Base-by-base conservation (phyloP, 2,329 filamentous ascomycete genomes). In the Aspergillus fijiensis region DNA sequence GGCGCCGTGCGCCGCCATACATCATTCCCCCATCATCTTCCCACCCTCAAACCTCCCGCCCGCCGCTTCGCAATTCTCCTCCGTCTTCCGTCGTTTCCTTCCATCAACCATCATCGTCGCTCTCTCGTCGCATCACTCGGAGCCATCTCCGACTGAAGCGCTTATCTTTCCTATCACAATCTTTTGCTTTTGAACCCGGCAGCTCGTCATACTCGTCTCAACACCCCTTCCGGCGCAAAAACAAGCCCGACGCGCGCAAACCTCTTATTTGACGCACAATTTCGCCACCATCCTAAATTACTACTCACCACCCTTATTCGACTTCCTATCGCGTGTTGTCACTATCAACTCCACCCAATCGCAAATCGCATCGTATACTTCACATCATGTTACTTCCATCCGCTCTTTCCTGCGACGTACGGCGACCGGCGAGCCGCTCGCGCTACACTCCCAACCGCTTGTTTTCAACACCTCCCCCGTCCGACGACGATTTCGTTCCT, bases 51-150 rank as follows among this genome's bases (percentile, higher is more conserved):
- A 2, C 7, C 35, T 16, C 39, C 21, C 39, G 39, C 39, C 39
- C 66, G 49, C 51, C 19, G 23, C 52, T 42, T 42, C 39, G 39
- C 39, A 42, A 42, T 16, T 42, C 39, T 42, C 39, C 39, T 42
- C 39, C 39, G 39, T 16, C 39, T 45, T 45, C 39, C 39, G 14
- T 45, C 39, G 16, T 5, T 42, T 42, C 39, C 10, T 1, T 57
- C 83, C 85, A 10, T 76, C 80, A 33, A 84, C 84, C 50, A 81
- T 89, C 55, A 88, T 45, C 39, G 27, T 49, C 42, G 12, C 12
- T 48, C 42, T 49, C 45, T 57, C 21, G 1, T 86, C 66, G 71
- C 69, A 69, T 68, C 60, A 23, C 52, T 63, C 64, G 69, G 68
- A 70, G 65, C 42, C 35, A 21, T 49, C 64, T 59, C 25, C 63